phyloP scores from a whole-genome alignment of 2,329 filamentous ascomycete genomes.

The Zalaria obscura region DNA sequence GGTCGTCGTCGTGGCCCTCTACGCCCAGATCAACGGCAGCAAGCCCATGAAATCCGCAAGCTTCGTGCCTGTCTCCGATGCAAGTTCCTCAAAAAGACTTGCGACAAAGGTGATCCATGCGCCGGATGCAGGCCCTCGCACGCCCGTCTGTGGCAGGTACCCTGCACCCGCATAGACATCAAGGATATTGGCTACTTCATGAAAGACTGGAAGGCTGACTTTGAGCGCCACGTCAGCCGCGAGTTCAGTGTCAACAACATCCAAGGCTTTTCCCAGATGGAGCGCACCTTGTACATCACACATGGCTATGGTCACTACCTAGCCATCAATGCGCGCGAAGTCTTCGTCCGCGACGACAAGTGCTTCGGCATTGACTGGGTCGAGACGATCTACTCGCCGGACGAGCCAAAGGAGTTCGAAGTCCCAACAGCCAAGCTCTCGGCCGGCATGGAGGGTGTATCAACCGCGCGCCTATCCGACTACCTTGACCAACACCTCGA shows the following conservation, averaged over 20 bases:
- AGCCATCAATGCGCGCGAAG: slow-evolving; percentile 84
- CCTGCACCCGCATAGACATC: slow-evolving; percentile 95
- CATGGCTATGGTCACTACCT: slow-evolving; percentile 91
- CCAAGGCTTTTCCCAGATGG: slow-evolving; percentile 59
- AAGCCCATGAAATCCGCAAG: slow-evolving; percentile 93
- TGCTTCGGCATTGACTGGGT: slow-evolving; percentile 93
- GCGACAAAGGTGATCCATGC: slow-evolving; percentile 93
- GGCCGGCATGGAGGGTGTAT: slow-evolving; percentile 78
- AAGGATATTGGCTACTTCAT: slow-evolving; percentile 98
- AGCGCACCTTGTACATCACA: slow-evolving; percentile 73
- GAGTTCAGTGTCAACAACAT: slow-evolving; percentile 90
- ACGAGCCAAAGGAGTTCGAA: slow-evolving; percentile 68
- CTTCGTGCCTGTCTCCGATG: slow-evolving; percentile 84
- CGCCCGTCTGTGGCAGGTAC: slow-evolving; percentile 90
- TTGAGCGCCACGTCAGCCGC: slow-evolving; percentile 74
- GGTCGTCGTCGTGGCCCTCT: slow-evolving; percentile 81
- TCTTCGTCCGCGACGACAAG: slow-evolving; percentile 80
- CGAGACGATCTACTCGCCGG: slow-evolving; percentile 52
- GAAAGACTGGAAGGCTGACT: slow-evolving; percentile 98
- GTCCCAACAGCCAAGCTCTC: slow-evolving; percentile 79
- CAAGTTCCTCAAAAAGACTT: slow-evolving; percentile 99
- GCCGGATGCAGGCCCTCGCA: slow-evolving; percentile 91
- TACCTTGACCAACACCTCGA: slow-evolving; percentile 95
- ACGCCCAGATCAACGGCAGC: slow-evolving; percentile 84
- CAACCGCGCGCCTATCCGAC: slow-evolving; percentile 64